Evolutionary conservation across 1,284 basidiomycete genomes (phyloP).

Genomic region (Apiotrichum sp.): DNA sequence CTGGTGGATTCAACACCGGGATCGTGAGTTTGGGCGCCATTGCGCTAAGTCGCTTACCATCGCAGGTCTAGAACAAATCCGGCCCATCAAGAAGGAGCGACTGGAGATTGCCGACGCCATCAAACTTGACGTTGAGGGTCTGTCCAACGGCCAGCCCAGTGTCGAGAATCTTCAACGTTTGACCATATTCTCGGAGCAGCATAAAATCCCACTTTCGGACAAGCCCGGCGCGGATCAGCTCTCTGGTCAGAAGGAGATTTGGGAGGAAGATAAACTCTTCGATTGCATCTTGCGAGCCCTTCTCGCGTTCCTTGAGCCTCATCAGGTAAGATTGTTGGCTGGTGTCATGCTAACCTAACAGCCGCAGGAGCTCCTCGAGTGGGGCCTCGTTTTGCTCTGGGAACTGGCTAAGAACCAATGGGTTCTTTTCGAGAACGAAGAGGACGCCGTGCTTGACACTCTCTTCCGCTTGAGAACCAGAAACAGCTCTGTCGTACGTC

Average conservation of each 20-base stretch:
- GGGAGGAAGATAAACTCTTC: conserved; percentile 26
- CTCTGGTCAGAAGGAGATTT: conserved; percentile 14
- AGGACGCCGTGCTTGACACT: conserved; percentile 28
- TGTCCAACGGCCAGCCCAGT: conserved; percentile 4
- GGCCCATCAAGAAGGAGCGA: conserved; percentile 14
- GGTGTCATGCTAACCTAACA: conserved; percentile 7
- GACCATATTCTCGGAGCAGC: conserved; percentile 19
- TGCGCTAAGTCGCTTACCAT: too few species aligned
- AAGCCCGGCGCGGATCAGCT: conserved; percentile 5
- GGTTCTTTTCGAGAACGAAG: conserved; percentile 33
- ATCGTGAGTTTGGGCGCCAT: conserved; percentile 24
- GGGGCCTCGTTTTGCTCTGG: conserved; percentile 36
- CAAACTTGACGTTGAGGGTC: conserved; percentile 19
- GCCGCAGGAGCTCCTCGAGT: conserved; percentile 27
- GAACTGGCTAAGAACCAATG: conserved; percentile 43
- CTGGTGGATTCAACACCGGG: conserved; percentile 37
- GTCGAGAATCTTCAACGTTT: conserved; percentile 26
- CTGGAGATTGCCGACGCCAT: conserved; percentile 11
- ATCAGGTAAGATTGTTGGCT: conserved; percentile 19
- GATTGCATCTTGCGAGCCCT: conserved; percentile 29
- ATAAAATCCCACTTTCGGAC: background rate
- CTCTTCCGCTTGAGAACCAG: conserved; percentile 32
- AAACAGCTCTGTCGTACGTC: conserved; percentile 26
- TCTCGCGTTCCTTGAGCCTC: conserved; percentile 22
- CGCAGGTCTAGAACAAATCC: conserved; percentile 31